Conservation (phyloP, 2,329 filamentous ascomycete species). For the Aspergillus versicolor region DNA sequence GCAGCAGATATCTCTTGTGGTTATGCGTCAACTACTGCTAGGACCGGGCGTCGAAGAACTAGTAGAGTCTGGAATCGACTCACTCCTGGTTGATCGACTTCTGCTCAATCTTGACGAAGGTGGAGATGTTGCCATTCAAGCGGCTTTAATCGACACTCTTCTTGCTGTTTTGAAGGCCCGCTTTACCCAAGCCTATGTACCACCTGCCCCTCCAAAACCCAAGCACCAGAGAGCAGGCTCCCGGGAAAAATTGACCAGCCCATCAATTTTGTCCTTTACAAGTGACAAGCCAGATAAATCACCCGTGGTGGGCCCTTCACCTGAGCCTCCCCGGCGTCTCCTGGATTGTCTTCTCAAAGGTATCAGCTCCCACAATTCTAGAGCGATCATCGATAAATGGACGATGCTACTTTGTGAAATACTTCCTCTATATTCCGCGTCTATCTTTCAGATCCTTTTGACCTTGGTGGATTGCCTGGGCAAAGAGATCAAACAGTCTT, state of each 20-base stretch:
- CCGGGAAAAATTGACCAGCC: slow-evolving; percentile 40
- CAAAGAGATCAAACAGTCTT: slow-evolving; percentile 70
- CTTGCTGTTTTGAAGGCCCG: slow-evolving; percentile 69
- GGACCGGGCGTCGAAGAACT: slow-evolving; percentile 41
- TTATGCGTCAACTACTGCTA: slow-evolving; percentile 54
- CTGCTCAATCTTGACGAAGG: slow-evolving; percentile 57
- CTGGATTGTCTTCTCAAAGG: slow-evolving; percentile 81
- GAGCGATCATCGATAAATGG: slow-evolving; percentile 86
- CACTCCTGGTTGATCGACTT: slow-evolving; percentile 68
- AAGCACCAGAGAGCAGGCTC: slow-evolving; percentile 40
- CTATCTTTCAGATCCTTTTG: slow-evolving; percentile 86
- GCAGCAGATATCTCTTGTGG: slow-evolving; percentile 67
- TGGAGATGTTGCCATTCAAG: slow-evolving; percentile 69
- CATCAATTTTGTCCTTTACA: slow-evolving; percentile 46
- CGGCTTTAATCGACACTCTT: slow-evolving; percentile 75
- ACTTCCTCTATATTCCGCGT: slow-evolving; percentile 76
- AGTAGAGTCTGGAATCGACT: slow-evolving; percentile 60
- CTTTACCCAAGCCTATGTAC: slow-evolving; percentile 37
- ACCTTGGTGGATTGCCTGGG: slow-evolving; percentile 90
- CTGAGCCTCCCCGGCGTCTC: slow-evolving; percentile 60
- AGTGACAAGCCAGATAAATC: slow-evolving; percentile 45
- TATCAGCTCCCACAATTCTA: slow-evolving; percentile 71
- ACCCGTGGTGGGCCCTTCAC: slow-evolving; percentile 30
- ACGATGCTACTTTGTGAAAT: slow-evolving; percentile 80
- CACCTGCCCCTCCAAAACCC: slow-evolving; percentile 28